Evolutionary conservation across 495 filamentous ascomycete species (phyloP).

Genomic region (Penicillium parvum): DNA sequence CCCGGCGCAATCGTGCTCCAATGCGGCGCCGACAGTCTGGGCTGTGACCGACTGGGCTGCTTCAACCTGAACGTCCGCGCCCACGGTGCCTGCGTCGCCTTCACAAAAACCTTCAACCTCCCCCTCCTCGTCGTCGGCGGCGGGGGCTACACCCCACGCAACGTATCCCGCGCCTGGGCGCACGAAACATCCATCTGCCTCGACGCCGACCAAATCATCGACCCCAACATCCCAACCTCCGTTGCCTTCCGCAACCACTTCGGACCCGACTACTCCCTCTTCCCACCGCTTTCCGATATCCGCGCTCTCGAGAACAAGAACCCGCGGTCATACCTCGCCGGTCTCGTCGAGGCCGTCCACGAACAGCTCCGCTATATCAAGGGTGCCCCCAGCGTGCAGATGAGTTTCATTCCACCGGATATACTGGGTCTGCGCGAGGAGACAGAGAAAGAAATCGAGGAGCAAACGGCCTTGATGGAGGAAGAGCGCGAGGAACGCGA

Average conservation of each 20-base stretch:
- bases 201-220: conserved; percentile 64
- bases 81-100: conserved; percentile 87
- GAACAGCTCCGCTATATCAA: conserved; percentile 86
- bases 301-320: conserved; percentile 74
- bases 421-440: conserved; percentile 69
- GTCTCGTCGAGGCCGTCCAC: conserved; percentile 66
- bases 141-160: conserved; percentile 95
- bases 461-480: conserved; percentile 60
- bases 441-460: conserved; percentile 70
- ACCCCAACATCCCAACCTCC: conserved; percentile 65
- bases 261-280: conserved; percentile 70
- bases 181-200: conserved; percentile 92
- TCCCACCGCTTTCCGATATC: conserved; percentile 69
- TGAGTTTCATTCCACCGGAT: conserved; percentile 75
- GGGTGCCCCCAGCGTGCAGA: conserved; percentile 81
- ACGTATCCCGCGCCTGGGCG: conserved; percentile 93
- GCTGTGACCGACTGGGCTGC: conserved; percentile 85
- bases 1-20: conserved; percentile 90
- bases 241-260: conserved; percentile 79
- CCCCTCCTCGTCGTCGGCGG: conserved; percentile 89
- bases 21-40: conserved; percentile 93
- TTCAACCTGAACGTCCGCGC: conserved; percentile 96
- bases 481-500: conserved; percentile 46
- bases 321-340: conserved; percentile 64
- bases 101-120: conserved; percentile 69